phyloP scores from a whole-genome alignment of 257 asterid species.

The Perilla frutescens region DNA sequence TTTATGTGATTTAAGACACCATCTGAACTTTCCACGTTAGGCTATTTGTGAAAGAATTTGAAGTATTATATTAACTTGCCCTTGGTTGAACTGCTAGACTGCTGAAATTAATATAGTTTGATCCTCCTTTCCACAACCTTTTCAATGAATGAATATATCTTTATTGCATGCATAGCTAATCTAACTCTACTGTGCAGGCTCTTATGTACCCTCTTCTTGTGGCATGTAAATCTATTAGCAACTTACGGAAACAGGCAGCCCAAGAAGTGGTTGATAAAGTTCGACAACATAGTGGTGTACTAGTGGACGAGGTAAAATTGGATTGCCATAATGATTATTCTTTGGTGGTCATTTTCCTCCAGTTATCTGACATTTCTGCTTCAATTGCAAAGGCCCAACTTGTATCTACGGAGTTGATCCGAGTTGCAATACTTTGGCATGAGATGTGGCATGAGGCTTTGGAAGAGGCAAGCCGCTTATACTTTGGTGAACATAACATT shows the following conservation, averaged over 20 bases:
- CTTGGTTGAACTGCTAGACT: conserved; percentile 27
- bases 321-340: conserved; percentile 11
- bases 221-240: conserved; percentile 98
- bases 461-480: conserved; percentile 99
- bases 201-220: conserved; percentile 99
- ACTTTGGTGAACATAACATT: conserved; percentile 96
- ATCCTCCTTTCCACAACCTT: conserved; percentile 8
- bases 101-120: background rate
- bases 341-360: conserved; percentile 29
- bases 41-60: conserved; percentile 22
- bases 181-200: conserved; percentile 65
- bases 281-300: conserved; percentile 93
- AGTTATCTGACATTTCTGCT: conserved; percentile 41
- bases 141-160: background rate
- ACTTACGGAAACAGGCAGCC: conserved; percentile 91
- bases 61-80: conserved; percentile 19
- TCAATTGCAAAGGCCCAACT: conserved; percentile 85
- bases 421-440: conserved; percentile 99
- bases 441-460: conserved; percentile 99
- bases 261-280: conserved; percentile 98
- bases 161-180: conserved; percentile 27
- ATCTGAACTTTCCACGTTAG: conserved; percentile 21
- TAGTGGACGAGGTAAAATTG: conserved; percentile 86
- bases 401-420: conserved; percentile 92
- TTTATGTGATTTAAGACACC: background rate